Conservation (phyloP, 352 stramenopile species). For the Phytophthora niederhauseri region DNA sequence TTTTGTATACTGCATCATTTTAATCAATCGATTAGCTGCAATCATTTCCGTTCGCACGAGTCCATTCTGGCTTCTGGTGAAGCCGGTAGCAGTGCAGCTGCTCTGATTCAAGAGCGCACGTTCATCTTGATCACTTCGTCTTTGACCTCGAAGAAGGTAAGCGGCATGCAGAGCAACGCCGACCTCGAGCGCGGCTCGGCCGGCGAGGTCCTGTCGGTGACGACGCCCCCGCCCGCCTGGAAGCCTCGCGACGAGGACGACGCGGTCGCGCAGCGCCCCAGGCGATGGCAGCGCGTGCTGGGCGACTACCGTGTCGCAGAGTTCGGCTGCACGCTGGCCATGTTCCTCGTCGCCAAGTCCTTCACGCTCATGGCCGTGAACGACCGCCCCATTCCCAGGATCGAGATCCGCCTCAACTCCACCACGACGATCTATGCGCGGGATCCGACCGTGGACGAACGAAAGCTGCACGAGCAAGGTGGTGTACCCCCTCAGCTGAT, state of each 20-base stretch:
- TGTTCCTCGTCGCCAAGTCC: conserved; percentile 32
- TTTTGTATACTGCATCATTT: neutral
- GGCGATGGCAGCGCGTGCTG: conserved; percentile 26
- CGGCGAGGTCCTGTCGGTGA: conserved; percentile 24
- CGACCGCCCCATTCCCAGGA: conserved; percentile 40
- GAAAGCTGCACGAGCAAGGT: conserved; percentile 51
- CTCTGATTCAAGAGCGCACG: conserved; percentile 19
- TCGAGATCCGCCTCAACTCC: conserved; percentile 46
- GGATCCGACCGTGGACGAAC: conserved; percentile 47
- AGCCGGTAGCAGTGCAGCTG: conserved; percentile 16
- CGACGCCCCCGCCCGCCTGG: conserved; percentile 24
- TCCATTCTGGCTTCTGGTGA: neutral
- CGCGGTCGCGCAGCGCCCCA: conserved; percentile 11
- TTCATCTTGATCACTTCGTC: neutral
- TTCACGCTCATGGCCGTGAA: conserved; percentile 35
- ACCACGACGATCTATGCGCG: conserved; percentile 46
- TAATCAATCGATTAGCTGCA: neutral
- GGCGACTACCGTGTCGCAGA: conserved; percentile 35
- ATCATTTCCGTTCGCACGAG: neutral
- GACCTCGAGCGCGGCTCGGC: conserved; percentile 17
- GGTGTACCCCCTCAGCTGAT: neutral
- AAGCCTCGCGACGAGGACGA: conserved; percentile 27
- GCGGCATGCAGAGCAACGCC: conserved; percentile 9
- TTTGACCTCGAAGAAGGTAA: neutral
- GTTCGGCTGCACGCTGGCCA: conserved; percentile 33